A percentile compares a stretch with the other conserved stretches of the same genome.
Conservation (phyloP, 768 basidiomycete genomes). For the Suillus occidentalis region DNA sequence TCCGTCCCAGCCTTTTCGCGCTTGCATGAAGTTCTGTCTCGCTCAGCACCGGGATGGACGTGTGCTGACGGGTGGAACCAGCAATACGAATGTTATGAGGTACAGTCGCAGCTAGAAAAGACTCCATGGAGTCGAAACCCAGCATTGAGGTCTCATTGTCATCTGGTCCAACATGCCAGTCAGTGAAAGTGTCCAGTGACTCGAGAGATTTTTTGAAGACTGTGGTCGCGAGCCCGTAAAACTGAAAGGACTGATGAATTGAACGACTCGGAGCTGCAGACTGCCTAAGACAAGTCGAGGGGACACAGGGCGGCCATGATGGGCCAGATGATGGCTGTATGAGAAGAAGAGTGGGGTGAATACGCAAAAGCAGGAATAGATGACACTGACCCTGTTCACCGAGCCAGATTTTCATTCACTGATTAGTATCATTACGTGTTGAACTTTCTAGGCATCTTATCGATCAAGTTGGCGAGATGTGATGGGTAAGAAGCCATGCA, state of each 20-base stretch:
- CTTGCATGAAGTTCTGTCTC: no score
- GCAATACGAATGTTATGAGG: no score
- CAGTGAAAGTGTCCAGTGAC: slow-evolving; percentile 85
- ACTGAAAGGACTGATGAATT: slow-evolving; percentile 24
- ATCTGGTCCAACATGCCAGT: slow-evolving; percentile 93
- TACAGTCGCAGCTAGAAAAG: slow-evolving; percentile 80
- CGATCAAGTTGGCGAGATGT: no score
- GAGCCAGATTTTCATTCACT: slow-evolving; percentile 39
- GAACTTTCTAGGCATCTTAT: slow-evolving; percentile 15
- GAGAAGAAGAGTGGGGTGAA: slow-evolving; percentile 15
- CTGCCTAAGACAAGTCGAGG: slow-evolving; percentile 24
- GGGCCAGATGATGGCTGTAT: slow-evolving; percentile 18
- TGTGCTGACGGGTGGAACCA: no score
- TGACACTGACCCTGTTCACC: slow-evolving; percentile 28
- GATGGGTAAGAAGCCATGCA: no score
- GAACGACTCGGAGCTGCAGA: slow-evolving; percentile 13
- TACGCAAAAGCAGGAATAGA: slow-evolving; percentile 16
- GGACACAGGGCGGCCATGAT: slow-evolving; percentile 29
- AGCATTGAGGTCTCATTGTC: slow-evolving; percentile 69
- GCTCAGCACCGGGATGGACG: no score
- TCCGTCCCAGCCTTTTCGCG: no score
- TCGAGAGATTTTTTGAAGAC: slow-evolving; percentile 62
- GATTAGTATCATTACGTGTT: slow-evolving; percentile 34
- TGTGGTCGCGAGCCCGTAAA: slow-evolving; percentile 58
- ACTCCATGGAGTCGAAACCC: slow-evolving; percentile 86